Conservation (phyloP, 2,329 filamentous ascomycete genomes). For the Coniochaeta sp. region DNA sequence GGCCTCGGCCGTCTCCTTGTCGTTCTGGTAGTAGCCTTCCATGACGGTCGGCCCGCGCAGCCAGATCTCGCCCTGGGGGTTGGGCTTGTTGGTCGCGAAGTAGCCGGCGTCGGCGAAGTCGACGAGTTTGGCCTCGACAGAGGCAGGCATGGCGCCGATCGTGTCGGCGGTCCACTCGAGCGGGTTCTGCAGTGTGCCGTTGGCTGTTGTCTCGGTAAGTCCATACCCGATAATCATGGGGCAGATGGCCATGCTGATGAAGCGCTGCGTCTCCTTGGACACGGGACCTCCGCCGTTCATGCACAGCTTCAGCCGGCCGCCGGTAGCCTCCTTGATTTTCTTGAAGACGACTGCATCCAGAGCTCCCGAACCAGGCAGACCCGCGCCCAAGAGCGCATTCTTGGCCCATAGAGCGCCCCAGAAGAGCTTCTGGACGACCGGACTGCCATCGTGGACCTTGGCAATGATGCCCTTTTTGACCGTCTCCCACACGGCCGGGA, state of each 20-base stretch:
- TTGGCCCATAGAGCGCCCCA: slow-evolving; percentile 50
- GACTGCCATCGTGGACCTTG: slow-evolving; percentile 64
- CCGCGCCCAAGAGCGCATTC: slow-evolving; percentile 39
- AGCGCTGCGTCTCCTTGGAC: slow-evolving; percentile 75
- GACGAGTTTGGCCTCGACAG: slow-evolving; percentile 75
- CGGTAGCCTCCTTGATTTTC: slow-evolving; percentile 85
- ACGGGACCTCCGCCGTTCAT: slow-evolving; percentile 84
- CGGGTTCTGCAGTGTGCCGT: slow-evolving; percentile 69
- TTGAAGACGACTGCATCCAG: slow-evolving; percentile 80
- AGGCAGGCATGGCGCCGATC: slow-evolving; percentile 66
- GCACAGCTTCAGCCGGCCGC: slow-evolving; percentile 70
- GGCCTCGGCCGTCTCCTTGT: slow-evolving; percentile 64
- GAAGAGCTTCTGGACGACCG: slow-evolving; percentile 68
- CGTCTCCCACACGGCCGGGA: slow-evolving; percentile 84
- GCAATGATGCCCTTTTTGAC: slow-evolving; percentile 83
- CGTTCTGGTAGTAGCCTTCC: slow-evolving; percentile 68
- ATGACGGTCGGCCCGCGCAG: slow-evolving; percentile 70
- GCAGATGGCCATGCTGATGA: slow-evolving; percentile 81
- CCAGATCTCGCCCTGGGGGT: slow-evolving; percentile 80
- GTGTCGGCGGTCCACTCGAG: slow-evolving; percentile 68
- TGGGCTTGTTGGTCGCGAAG: slow-evolving; percentile 63
- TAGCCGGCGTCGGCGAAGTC: slow-evolving; percentile 82
- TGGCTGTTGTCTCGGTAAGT: slow-evolving; percentile 75
- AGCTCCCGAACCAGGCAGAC: slow-evolving; percentile 57
- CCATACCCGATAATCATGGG: slow-evolving; percentile 89